These are phyloP conservation scores for Mortierella sp. DNA, from an alignment of 371 early-diverging fungal species.

Conservation along the genomic window DNA sequence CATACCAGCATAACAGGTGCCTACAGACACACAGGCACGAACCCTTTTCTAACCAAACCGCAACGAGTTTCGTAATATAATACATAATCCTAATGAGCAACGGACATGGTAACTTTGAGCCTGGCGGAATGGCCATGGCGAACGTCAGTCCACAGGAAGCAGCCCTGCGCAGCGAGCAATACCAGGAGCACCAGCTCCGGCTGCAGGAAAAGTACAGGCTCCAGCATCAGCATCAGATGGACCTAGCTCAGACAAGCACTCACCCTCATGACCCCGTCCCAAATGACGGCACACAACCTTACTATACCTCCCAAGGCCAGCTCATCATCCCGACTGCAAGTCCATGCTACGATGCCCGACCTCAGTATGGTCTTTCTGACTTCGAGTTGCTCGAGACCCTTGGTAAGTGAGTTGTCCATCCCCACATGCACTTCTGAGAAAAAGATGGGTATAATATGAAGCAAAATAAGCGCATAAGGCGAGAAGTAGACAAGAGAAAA, in stretches of 20 bases:
- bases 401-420: too few relatives aligned
- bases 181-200: constrained; percentile 38
- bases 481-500: too few relatives aligned
- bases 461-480: neutral
- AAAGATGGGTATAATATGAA: neutral
- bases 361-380: constrained; percentile 57
- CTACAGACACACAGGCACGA: too few relatives aligned
- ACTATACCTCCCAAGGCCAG: constrained; percentile 43
- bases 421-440: too few relatives aligned
- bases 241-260: constrained; percentile 44
- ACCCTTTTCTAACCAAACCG: too few relatives aligned
- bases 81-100: constrained; percentile 32
- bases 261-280: constrained; percentile 50
- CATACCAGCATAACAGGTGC: neutral
- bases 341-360: constrained; percentile 42
- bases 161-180: constrained; percentile 36
- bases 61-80: neutral
- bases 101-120: constrained; percentile 54
- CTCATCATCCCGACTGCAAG: constrained; percentile 35
- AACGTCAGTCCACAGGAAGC: constrained; percentile 36
- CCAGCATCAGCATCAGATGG: constrained; percentile 45
- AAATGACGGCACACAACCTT: constrained; percentile 43
- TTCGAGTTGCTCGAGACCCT: constrained; percentile 75
- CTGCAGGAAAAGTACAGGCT: constrained; percentile 40
- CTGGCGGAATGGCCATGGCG: constrained; percentile 52